Base-by-base conservation (phyloP, 2,329 filamentous ascomycete genomes). In the Zelopaecilomyces penicillatus region DNA sequence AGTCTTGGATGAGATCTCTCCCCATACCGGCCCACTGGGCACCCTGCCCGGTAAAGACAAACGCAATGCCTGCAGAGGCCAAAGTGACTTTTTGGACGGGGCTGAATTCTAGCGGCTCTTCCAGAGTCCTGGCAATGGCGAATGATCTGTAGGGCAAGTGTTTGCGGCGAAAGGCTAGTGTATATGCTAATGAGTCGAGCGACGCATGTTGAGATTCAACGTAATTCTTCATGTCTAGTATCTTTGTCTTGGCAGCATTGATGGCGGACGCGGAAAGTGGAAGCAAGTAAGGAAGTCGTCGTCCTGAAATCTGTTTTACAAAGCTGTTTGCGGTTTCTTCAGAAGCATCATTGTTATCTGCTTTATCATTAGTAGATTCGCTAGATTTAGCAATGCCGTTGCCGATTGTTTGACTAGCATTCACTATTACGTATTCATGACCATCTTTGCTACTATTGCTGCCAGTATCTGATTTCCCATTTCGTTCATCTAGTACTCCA, bases 11-110 rank as follows among this genome's bases (percentile, higher is more conserved):
- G 35, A 63, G 54, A 49, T 60, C 57, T 5, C 53, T 52, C 35
- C 61, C 60, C 60, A 64, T 60, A 37, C 42, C 52, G 37, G 42
- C 34, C 54, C 54, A 60, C 47, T 60, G 57, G 5, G 57, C 61
- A 11, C 61, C 61, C 44, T 7, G 57, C 3, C 60, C 60, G 7
- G 59, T 63, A 46, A 64, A 54, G 28, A 54, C 50, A 32, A 61
- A 58, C 6, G 3, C 37, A 28, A 30, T 28, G 26, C 26, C 37
- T 19, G 19, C 19, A 19, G 19, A 19, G 19, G 19, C 19, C 19
- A 19, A 8, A 37, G 11, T 8, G 7, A 19, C 40, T 29, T 35
- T 34, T 12, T 34, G 26, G 6, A 31, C 8, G 6, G 9, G 10
- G 7, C 31, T 28, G 29, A 34, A 42, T n/a, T 36, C n/a, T 5